Percentiles rank a stretch among this genome's conserved stretches.
phyloP scores from a whole-genome alignment of 1,139 yeast species.

The Suhomyces taliae region DNA sequence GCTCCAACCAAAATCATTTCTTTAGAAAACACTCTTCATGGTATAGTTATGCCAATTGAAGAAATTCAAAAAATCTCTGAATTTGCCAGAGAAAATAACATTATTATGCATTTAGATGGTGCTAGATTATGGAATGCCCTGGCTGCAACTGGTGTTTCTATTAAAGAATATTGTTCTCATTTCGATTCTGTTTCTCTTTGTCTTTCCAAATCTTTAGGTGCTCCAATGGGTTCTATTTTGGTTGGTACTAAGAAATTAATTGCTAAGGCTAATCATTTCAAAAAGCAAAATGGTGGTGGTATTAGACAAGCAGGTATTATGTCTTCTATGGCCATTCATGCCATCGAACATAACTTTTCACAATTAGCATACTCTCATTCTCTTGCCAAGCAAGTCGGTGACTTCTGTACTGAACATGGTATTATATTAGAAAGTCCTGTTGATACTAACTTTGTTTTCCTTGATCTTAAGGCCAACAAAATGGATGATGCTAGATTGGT shows the following conservation, averaged over 20 bases:
- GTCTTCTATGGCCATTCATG: conserved; percentile 42
- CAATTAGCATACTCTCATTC: conserved; percentile 57
- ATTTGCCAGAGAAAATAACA: conserved; percentile 37
- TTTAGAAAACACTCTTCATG: conserved; percentile 48
- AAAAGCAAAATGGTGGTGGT: conserved; percentile 50
- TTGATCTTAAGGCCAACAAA: conserved; percentile 35
- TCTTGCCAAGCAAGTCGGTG: conserved; percentile 66
- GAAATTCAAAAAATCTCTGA: conserved; percentile 39
- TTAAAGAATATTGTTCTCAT: conserved; percentile 39
- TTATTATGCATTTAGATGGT: conserved; percentile 46
- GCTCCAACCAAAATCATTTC: conserved; percentile 50
- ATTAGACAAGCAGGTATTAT: conserved; percentile 47
- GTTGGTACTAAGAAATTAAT: conserved; percentile 36
- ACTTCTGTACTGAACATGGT: conserved; percentile 54
- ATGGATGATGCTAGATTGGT: conserved; percentile 52
- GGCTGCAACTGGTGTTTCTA: conserved; percentile 39
- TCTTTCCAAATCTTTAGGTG: conserved; percentile 47
- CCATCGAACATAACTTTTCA: conserved; percentile 40
- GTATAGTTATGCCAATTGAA: conserved; percentile 43
- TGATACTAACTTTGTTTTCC: conserved; percentile 43
- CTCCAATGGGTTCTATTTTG: conserved; percentile 47
- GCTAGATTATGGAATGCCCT: conserved; percentile 51
- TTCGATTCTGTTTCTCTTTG: conserved; percentile 49
- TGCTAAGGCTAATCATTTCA: conserved; percentile 46
- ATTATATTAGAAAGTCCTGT: conserved; percentile 40